These are phyloP conservation scores for Torulaspora maleeae DNA, from an alignment of 805 yeast species.

Conservation along the genomic window DNA sequence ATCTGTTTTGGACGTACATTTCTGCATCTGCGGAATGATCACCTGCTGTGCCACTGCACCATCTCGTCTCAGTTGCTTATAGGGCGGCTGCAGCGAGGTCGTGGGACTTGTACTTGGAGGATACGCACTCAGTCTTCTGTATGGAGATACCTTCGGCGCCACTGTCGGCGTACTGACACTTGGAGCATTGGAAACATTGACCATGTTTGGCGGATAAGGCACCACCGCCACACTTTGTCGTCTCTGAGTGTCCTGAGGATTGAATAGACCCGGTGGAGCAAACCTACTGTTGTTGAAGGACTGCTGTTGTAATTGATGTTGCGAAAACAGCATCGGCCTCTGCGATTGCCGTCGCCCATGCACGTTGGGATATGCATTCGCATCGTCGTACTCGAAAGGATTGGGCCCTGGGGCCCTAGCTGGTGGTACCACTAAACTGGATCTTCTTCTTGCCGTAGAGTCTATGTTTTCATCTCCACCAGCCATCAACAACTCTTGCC, in stretches of 20 bases:
- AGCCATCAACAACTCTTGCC: slow-evolving; percentile 3
- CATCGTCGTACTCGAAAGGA: slow-evolving; percentile 34
- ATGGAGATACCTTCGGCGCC: slow-evolving; percentile 22
- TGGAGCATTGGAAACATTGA: slow-evolving; percentile 8
- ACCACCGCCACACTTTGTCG: slow-evolving; percentile 18
- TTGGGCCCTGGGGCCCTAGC: slow-evolving; percentile 43
- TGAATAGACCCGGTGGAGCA: slow-evolving; percentile 17
- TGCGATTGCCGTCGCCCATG: slow-evolving; percentile 16
- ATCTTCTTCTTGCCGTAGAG: slow-evolving; percentile 30
- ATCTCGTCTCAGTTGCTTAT: slow-evolving; percentile 33
- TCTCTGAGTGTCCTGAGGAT: slow-evolving; percentile 13
- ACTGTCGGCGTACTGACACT: slow-evolving; percentile 8
- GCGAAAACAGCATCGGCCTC: slow-evolving; percentile 9
- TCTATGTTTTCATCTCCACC: slow-evolving; percentile 11
- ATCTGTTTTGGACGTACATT: slow-evolving; percentile 44
- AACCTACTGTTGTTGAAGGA: slow-evolving; percentile 18
- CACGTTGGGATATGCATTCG: slow-evolving; percentile 11
- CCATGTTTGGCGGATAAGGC: slow-evolving; percentile 8
- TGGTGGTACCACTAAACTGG: slow-evolving; percentile 40
- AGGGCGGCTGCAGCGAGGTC: slow-evolving; percentile 31
- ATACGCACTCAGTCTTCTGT: slow-evolving; percentile 30
- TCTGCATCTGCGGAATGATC: slow-evolving; percentile 47
- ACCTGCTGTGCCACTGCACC: slow-evolving; percentile 27
- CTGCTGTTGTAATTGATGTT: slow-evolving; percentile 13
- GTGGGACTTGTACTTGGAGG: slow-evolving; percentile 22